Conservation (phyloP, 768 basidiomycete genomes). For the Clitopilus hobsonii region DNA sequence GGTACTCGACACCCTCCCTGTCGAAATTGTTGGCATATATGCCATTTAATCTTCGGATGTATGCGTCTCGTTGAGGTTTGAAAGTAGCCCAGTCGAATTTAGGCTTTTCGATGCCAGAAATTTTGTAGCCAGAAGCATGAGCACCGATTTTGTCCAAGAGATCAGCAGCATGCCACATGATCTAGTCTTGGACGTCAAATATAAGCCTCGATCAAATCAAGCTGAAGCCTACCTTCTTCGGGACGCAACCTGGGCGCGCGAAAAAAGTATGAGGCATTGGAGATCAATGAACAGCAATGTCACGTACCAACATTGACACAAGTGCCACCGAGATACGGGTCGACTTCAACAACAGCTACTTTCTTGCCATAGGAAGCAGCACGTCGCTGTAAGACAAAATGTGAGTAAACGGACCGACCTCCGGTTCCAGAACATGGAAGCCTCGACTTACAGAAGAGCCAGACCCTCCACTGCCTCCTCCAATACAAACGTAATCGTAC, state of each 20-base stretch:
- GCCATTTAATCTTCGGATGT: constrained; percentile 83
- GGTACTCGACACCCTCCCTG: constrained; percentile 84
- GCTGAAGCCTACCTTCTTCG: constrained; percentile 72
- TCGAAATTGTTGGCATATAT: constrained; percentile 90
- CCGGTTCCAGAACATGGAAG: neutral
- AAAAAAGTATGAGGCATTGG: neutral
- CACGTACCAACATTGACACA: constrained; percentile 95
- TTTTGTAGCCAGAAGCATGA: constrained; percentile 70
- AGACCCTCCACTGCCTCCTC: constrained; percentile 92
- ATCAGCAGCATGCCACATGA: constrained; percentile 98
- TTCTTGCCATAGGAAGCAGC: constrained; percentile 92
- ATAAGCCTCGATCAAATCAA: neutral
- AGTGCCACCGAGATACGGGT: constrained; percentile 80
- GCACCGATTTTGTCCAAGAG: constrained; percentile 79
- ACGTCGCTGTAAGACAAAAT: constrained; percentile 72
- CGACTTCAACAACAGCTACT: constrained; percentile 82
- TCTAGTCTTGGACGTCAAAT: constrained; percentile 39
- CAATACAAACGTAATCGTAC: constrained; percentile 86
- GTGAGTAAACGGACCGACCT: neutral
- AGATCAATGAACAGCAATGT: neutral
- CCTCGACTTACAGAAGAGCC: constrained; percentile 67
- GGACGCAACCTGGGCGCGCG: constrained; percentile 73
- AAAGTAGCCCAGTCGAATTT: constrained; percentile 88
- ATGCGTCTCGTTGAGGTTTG: constrained; percentile 94
- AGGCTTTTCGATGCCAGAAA: constrained; percentile 51